Base-by-base conservation (phyloP, 2,329 filamentous ascomycete species). In the Teratosphaeriaceae sp. region DNA sequence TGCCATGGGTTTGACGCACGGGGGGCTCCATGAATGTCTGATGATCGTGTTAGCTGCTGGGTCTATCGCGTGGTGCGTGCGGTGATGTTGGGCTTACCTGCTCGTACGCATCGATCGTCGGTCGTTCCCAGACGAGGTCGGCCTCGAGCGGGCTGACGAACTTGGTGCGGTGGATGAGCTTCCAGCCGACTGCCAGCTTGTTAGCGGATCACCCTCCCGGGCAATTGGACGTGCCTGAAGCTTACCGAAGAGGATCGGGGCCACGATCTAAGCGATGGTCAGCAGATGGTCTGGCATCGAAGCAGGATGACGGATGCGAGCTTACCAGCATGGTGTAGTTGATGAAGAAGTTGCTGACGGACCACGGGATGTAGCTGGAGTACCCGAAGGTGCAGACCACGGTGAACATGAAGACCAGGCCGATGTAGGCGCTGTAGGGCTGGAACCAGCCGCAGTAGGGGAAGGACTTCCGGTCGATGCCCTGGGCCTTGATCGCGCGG, bases 81-180 rank as follows among this genome's bases (percentile, higher is more conserved):
- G n/a, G n/a, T n/a, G n/a, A n/a, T n/a, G n/a, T n/a, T n/a, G n/a
- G n/a, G n/a, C n/a, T n/a, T n/a, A n/a, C n/a, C n/a, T 63, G 67
- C 58, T 79, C 76, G 50, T 81, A 81, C 0, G 70, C 71, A 45
- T 82, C 79, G 42, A 82, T 74, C 13, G 67, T 56, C 8, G 78
- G 78, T n/a, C 72, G 67, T 47, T 82, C 74, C 78, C 78, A 82
- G 15, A 79, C 64, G 2, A 83, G 65, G 53, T 83, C 79, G 3
- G 71, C 70, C 54, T 84, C 73, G 8, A 65, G 56, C 0, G 79
- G 64, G 2, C 63, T 62, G 13, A 80, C 65, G 42, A 77, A 66
- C 46, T 68, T 72, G 4, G 81, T 85, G 39, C 66, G 67, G 66
- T 83, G 78, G 60, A 80, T 18, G 1, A 85, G 3, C 65, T 86